Base-by-base conservation (phyloP, 1,139 yeast species). In the Suhomyces atakaporum region DNA sequence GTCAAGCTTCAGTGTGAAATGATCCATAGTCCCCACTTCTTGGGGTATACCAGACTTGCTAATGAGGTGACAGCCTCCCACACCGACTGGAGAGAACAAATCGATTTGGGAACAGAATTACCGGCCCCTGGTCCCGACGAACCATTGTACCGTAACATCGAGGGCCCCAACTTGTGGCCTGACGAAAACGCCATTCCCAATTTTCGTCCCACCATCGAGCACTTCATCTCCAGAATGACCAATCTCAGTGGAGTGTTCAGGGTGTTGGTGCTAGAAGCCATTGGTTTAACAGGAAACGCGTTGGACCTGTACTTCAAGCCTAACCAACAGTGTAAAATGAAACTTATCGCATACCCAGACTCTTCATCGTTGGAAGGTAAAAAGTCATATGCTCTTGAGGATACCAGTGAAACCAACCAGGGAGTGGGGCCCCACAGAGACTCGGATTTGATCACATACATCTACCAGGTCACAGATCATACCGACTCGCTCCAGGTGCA, bases 361-460 rank as follows among this genome's bases (percentile, higher is more conserved):
- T 37, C 50, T 2, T 19, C 44, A 0, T 65, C 67, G 29, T 56
- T 73, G 26, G 50, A 46, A 16, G 53, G 54, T 12, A 43, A 56
- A 9, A 49, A 54, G 12, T 60, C 68, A 16, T 54, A 49, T 7
- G 66, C 65, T 0, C 46, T 62, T 25, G 56, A 63, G 27, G 80
- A 75, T 36, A 63, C 66, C 10, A 72, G 73, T 27, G 46, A 63
- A n/a, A 65, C 73, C 6, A 61, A 62, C 16, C 87, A 81, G 53
- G 86, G 88, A 2, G 81, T 77, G 23, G 88, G 89, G 1, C 84
- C 85, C 2, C 88, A 82, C 51, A 72, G 85, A 46, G 88, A 81
- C 49, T 75, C 81, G n/a, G 85, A 80, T 42, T 66, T 81, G 46
- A 51, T 81, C 29, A 80, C 86, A 0, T 77, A 71, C 49, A 79